These are phyloP conservation scores for Penicillium olsonii DNA, from an alignment of 2,329 filamentous ascomycete genomes.

Conservation along the genomic window DNA sequence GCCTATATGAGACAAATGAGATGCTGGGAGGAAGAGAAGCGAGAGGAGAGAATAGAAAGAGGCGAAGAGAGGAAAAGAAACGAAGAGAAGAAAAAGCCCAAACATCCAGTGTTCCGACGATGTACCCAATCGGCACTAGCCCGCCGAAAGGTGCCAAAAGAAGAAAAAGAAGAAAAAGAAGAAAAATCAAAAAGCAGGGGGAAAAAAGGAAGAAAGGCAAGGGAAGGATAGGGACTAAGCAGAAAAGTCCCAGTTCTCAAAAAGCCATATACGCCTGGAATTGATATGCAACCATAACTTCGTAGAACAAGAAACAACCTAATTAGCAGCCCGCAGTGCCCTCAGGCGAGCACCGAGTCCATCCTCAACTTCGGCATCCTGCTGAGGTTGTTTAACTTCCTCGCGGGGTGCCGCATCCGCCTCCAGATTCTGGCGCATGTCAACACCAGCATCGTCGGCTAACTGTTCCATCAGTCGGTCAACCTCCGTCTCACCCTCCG, in stretches of 20 bases:
- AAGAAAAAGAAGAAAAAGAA: too few relatives aligned
- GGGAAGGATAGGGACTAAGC: too few relatives aligned
- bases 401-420: constrained; percentile 41
- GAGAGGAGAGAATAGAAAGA: background rate
- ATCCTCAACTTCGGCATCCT: constrained; percentile 42
- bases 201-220: background rate
- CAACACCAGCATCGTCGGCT: constrained; percentile 47
- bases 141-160: too few relatives aligned
- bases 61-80: background rate
- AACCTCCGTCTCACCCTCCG: constrained; percentile 45
- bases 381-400: constrained; percentile 43
- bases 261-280: background rate
- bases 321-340: constrained; percentile 42
- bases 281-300: constrained; percentile 5
- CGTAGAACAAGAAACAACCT: constrained; percentile 8
- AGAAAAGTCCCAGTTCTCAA: too few relatives aligned
- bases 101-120: background rate
- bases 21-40: too few relatives aligned
- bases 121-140: background rate
- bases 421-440: constrained; percentile 43
- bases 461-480: constrained; percentile 48
- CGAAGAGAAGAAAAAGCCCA: background rate
- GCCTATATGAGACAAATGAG: too few relatives aligned
- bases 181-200: background rate
- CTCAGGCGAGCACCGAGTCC: constrained; percentile 43